Base-by-base conservation (phyloP, 2,329 filamentous ascomycete genomes). In the Xylaria arbuscula region DNA sequence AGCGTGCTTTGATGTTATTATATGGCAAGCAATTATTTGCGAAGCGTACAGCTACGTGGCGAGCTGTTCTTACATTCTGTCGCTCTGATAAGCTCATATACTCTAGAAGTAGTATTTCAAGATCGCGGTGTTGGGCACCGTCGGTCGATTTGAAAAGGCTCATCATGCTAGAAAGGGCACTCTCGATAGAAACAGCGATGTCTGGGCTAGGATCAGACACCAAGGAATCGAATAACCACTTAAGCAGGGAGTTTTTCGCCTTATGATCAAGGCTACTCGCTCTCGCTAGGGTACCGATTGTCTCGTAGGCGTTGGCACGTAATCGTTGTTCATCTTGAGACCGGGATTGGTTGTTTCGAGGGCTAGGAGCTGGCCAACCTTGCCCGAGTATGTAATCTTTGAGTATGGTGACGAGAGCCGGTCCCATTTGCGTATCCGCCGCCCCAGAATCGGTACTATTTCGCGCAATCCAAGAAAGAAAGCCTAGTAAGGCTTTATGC, bases 21-120 rank as follows among this genome's bases (percentile, higher is more conserved):
- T 93, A 98, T 0, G 91, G 88, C 5, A 99, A 83, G 75, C 93
- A 97, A 59, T 93, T 88, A 77, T 98, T 98, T 11, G 93, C 93
- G 85, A 95, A 98, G 66, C 96, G 92, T 8, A 96, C 90, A 28
- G 91, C 91, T 22, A 93, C 91, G 80, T 94, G 96, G 8, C 93
- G 89, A 40, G 92, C 92, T 74, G 92, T 94, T 72, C 91, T 87
- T n/a, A 90, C 83, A 17, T 87, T 83, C n/a, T 83, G 82, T 1
- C 78, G 74, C 17, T 87, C 84, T 0, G 82, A 74, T 0, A 87
- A 81, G 54, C 82, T 83, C 86, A 93, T 92, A 72, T 93, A 91
- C 34, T 86, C 85, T 9, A 94, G 82, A 9, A 97, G 84, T 61
- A 96, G 84, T 3, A 76, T 74, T 62, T 83, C 83, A 32, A 89